Evolutionary conservation across 106 monocot species (phyloP).

Genomic region (Dendrobium chrysotoxum): DNA sequence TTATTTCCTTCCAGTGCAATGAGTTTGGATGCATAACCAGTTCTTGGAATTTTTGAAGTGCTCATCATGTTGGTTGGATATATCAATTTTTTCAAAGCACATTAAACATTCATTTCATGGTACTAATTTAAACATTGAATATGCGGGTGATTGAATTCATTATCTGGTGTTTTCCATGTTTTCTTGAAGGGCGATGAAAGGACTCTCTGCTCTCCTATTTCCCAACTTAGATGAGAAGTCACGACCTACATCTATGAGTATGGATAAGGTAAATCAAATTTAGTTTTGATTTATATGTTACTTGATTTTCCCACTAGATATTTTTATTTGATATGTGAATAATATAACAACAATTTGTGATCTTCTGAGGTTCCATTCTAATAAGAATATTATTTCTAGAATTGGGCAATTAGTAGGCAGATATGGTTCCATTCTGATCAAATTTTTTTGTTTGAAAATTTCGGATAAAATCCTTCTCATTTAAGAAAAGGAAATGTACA

Average conservation of each 20-base stretch:
- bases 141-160: not conserved
- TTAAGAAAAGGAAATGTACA: not conserved
- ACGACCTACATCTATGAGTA: slow-evolving; percentile 13
- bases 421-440: not conserved
- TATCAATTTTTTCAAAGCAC: not conserved
- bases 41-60: not conserved
- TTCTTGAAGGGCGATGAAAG: slow-evolving; percentile 54
- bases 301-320: not conserved
- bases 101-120: not conserved
- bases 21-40: not conserved
- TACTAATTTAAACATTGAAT: not conserved
- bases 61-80: not conserved
- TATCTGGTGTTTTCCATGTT: not conserved
- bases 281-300: not conserved
- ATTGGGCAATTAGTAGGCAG: not conserved
- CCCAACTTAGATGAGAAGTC: slow-evolving; percentile 4
- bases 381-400: not conserved
- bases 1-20: not conserved
- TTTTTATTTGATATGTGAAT: not conserved
- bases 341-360: not conserved
- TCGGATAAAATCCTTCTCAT: not conserved
- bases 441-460: not conserved
- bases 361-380: not conserved
- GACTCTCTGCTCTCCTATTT: slow-evolving; percentile 38
- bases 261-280: slow-evolving; percentile 30